Evolutionary conservation across 768 basidiomycete species (phyloP), one percentile per base, ranked within the genome.

Genomic region (Suillus occidentalis): DNA sequence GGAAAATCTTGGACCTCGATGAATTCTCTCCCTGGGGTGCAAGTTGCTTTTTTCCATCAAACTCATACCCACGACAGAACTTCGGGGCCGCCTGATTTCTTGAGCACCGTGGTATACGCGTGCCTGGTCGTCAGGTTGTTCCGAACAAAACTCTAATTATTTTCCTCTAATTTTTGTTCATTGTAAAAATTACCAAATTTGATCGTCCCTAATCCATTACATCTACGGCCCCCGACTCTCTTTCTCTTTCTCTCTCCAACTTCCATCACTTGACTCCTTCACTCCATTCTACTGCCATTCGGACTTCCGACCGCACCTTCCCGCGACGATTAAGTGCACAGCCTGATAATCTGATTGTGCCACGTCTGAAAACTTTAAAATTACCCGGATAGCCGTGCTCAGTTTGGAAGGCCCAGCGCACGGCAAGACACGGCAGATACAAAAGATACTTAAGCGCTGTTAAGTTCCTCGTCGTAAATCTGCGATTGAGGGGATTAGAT

Each of bases 51-150:
- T 50, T 55, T 61, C 36, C n/a, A 49, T 49, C 39, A 42, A 12
- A 45, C 22, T 40, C 42, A 22, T 57, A 65, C 65, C 65, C 65
- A 66, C 66, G 62, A 64, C 34, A 20, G 43, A 39, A 50, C 25
- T 70, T 71, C 71, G 67, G 65, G 56, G 57, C 67, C 68, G 67
- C 53, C 56, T 61, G 68, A 70, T 72, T 68, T 68, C 43, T 40
- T 53, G 56, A 58, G 22, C 45, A 62, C 65, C 65, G 66, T 65
- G 64, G 34, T 36, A 36, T 53, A 60, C 50, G n/a, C 63, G 74
- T 77, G 71, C 74, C 75, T 74, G 75, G 72, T 69, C 64, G 73
- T 66, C 66, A 65, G 39, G 72, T 36, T 59, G 61, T 68, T 63
- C 50, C 40, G 58, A 45, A 72, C 67, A 68, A 69, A 69, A 67